phyloP scores from a whole-genome alignment of 2,329 filamentous ascomycete species.

The Fusarium sp. region DNA sequence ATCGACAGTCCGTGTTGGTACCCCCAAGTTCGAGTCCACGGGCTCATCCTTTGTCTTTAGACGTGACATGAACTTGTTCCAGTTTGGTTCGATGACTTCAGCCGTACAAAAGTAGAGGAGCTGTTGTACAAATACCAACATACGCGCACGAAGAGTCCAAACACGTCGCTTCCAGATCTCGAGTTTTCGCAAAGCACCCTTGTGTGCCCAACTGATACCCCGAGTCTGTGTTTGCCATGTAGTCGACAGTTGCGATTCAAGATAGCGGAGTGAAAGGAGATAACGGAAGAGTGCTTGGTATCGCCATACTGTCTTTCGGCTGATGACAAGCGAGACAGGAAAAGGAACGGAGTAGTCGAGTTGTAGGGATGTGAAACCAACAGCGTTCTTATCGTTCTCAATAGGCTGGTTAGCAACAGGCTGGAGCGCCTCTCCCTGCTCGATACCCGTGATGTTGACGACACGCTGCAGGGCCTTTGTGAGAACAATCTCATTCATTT shows the following conservation, averaged over 20 bases:
- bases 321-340: conserved; percentile 93
- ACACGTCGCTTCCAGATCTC: conserved; percentile 94
- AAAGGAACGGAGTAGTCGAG: conserved; percentile 96
- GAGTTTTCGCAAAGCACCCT: conserved; percentile 74
- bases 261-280: conserved; percentile 85
- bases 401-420: conserved; percentile 72
- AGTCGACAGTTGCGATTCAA: conserved; percentile 85
- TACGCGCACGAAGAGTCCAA: conserved; percentile 90
- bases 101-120: conserved; percentile 95
- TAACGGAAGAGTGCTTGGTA: conserved; percentile 98
- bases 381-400: conserved; percentile 88
- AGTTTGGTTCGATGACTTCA: conserved; percentile 98
- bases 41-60: conserved; percentile 69
- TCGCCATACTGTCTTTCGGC: conserved; percentile 93
- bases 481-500: conserved; percentile 94
- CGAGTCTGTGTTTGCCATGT: conserved; percentile 93
- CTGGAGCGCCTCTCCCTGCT: conserved; percentile 85
- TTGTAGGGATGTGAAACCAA: conserved; percentile 90
- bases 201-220: conserved; percentile 82
- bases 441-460: conserved; percentile 94
- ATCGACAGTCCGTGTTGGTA: conserved; percentile 79
- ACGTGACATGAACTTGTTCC: conserved; percentile 91
- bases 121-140: conserved; percentile 98
- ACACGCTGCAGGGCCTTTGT: conserved; percentile 96
- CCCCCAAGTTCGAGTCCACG: conserved; percentile 41